phyloP scores from a whole-genome alignment of 2,329 filamentous ascomycete genomes.

The Hypoxylon sp. region DNA sequence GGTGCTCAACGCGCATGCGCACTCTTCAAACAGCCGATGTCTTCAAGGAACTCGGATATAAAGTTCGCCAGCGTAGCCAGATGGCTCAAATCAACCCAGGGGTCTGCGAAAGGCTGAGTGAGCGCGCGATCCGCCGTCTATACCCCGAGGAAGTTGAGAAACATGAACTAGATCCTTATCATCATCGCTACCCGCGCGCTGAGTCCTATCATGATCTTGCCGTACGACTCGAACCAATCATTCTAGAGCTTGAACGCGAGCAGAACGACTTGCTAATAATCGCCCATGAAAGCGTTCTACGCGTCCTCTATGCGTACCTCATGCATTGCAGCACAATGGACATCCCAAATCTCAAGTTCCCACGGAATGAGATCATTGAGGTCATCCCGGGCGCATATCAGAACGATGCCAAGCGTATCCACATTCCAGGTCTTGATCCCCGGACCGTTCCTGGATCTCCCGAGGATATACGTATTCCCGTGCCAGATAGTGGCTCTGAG shows the following conservation, averaged over 20 bases:
- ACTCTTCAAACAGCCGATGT: conserved; percentile 91
- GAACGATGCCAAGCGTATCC: conserved; percentile 92
- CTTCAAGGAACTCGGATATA: conserved; percentile 84
- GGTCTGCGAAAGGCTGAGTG: conserved; percentile 93
- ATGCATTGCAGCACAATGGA: conserved; percentile 98
- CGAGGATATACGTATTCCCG: conserved; percentile 84
- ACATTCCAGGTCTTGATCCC: conserved; percentile 78
- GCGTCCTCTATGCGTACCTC: conserved; percentile 95
- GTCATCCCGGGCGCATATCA: conserved; percentile 98
- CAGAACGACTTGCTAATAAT: conserved; percentile 98
- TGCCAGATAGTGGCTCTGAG: conserved; percentile 65
- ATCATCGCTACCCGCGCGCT: conserved; percentile 94
- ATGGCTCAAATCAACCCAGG: conserved; percentile 98
- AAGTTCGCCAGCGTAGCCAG: conserved; percentile 91
- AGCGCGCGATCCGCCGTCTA: conserved; percentile 81
- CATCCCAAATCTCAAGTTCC: conserved; percentile 93
- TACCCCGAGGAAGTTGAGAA: conserved; percentile 94
- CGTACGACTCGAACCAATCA: conserved; percentile 97
- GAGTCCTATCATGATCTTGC: conserved; percentile 99
- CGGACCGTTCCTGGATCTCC: conserved; percentile 82
- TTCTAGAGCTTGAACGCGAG: conserved; percentile 95
- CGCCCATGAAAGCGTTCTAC: conserved; percentile 96
- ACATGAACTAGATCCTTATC: conserved; percentile 95
- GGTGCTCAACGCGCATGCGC: conserved; percentile 92
- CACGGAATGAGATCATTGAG: conserved; percentile 97